These are phyloP conservation scores for Talaromyces sp. DNA, from an alignment of 2,329 filamentous ascomycete species.

Conservation along the genomic window DNA sequence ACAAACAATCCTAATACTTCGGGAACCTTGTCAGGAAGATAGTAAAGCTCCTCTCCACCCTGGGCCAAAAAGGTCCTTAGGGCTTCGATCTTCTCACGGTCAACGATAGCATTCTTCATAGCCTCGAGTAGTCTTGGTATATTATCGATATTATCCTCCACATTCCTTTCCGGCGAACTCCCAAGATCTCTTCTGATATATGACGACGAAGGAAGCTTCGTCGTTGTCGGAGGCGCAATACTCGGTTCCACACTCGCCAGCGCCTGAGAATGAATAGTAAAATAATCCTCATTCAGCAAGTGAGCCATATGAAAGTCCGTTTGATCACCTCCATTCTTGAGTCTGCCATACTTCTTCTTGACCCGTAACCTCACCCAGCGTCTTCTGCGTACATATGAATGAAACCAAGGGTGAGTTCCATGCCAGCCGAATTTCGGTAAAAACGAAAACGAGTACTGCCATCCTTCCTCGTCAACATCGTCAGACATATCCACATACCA, in stretches of 20 bases:
- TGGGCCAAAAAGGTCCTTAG: constrained; percentile 78
- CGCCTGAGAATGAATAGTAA: constrained; percentile 64
- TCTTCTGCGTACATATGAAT: constrained; percentile 86
- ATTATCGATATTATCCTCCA: constrained; percentile 57
- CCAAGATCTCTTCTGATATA: constrained; percentile 36
- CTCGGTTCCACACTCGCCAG: constrained; percentile 44
- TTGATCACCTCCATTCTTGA: constrained; percentile 26
- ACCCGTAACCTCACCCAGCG: constrained; percentile 81
- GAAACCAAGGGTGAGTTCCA: constrained; percentile 82
- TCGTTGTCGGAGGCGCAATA: constrained; percentile 23
- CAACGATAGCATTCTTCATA: constrained; percentile 69
- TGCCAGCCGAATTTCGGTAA: constrained; percentile 76
- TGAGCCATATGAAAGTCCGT: constrained; percentile 50
- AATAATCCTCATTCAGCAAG: constrained; percentile 73
- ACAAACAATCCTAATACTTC: constrained; percentile 83
- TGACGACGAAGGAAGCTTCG: constrained; percentile 22
- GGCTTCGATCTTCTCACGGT: constrained; percentile 85
- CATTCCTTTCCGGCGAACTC: constrained; percentile 44
- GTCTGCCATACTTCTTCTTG: constrained; percentile 50
- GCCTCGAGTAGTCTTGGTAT: constrained; percentile 66
- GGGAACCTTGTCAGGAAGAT: constrained; percentile 71
- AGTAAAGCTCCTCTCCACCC: constrained; percentile 69
- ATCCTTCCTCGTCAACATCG: constrained; percentile 82
- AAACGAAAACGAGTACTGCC: constrained; percentile 95
- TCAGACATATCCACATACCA: constrained; percentile 77